Evolutionary conservation across 371 early-diverging fungal species (phyloP), one percentile per base, ranked within the genome.

Genomic region (Rhizopus arrhizus): DNA sequence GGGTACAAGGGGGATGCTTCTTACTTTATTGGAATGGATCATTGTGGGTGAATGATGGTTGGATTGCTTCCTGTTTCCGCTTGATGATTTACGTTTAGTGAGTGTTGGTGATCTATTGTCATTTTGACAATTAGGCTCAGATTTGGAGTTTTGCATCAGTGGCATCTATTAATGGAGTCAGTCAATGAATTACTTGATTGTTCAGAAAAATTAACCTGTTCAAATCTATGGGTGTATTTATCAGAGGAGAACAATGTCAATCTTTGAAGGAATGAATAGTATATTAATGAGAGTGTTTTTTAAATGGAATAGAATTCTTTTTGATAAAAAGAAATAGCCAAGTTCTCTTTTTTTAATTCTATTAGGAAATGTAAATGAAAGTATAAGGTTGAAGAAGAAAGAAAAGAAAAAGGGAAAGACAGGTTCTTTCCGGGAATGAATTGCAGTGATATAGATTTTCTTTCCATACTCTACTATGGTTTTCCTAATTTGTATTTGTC

Each of bases 11-110:
- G 16, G 12, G 15, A 43, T 43, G 12, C 13, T 1, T 43, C 43
- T 59, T 58, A 56, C 63, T 59, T 55, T 68, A 47, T 47, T 41
- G 13, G 63, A 52, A 22, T 22, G 35, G 49, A 64, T 56, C 42
- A 42, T 42, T 10, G 64, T 43, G 1, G 43, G 43, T 43, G 43
- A 43, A 46, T 29, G 58, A 62, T 42, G 29, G 58, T 31, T 28
- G 58, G 69, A 50, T 61, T 64, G 61, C 34, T 65, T 64, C 48
- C 76, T 65, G 53, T 75, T 74, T 6, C 80, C 80, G n/a, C 22
- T 22, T 22, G 80, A 76, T 16, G 80, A 79, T 72, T 74, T 76
- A 40, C 80, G 76, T 53, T 79, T 79, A 4, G 73, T 69, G 48
- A 67, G 11, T 67, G 57, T 13, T 61, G 61, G 47, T 61, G 50